Percentiles rank a stretch among this genome's conserved stretches.
These are phyloP conservation scores for Pestalotiopsis sp. DNA, from an alignment of 2,329 filamentous ascomycete species.

Conservation along the genomic window DNA sequence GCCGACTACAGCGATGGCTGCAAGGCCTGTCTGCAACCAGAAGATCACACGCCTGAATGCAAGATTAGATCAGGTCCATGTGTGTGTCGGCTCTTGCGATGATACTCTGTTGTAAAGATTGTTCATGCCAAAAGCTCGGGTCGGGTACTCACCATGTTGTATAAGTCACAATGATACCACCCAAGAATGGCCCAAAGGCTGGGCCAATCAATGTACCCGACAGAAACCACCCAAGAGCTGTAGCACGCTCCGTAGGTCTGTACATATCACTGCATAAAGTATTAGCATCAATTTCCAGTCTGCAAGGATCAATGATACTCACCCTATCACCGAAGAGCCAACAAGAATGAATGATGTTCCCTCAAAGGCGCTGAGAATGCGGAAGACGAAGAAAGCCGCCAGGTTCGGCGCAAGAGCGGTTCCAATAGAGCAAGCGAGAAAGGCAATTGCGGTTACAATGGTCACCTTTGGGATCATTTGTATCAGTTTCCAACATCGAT, in stretches of 20 bases:
- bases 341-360: slow-evolving; percentile 76
- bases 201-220: slow-evolving; percentile 73
- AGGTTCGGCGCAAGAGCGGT: slow-evolving; percentile 75
- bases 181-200: slow-evolving; percentile 70
- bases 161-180: slow-evolving; percentile 78
- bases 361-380: slow-evolving; percentile 74
- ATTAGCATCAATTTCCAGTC: slow-evolving; percentile 11
- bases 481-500: slow-evolving; percentile 9
- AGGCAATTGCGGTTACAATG: slow-evolving; percentile 62
- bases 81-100: background rate
- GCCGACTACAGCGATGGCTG: slow-evolving; percentile 59
- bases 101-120: background rate
- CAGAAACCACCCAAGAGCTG: slow-evolving; percentile 74
- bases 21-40: slow-evolving; percentile 74
- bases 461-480: slow-evolving; percentile 47
- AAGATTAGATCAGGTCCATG: background rate
- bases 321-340: slow-evolving; percentile 70
- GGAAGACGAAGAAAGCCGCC: slow-evolving; percentile 72
- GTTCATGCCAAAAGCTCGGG: background rate
- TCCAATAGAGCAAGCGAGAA: slow-evolving; percentile 71
- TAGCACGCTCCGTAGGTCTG: slow-evolving; percentile 69
- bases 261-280: slow-evolving; percentile 55
- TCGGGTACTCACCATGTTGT: slow-evolving; percentile 51
- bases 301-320: slow-evolving; percentile 34
- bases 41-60: slow-evolving; percentile 66